Evolutionary conservation across 1,284 basidiomycete species (phyloP).

Genomic region (Irpex rosettiformis): DNA sequence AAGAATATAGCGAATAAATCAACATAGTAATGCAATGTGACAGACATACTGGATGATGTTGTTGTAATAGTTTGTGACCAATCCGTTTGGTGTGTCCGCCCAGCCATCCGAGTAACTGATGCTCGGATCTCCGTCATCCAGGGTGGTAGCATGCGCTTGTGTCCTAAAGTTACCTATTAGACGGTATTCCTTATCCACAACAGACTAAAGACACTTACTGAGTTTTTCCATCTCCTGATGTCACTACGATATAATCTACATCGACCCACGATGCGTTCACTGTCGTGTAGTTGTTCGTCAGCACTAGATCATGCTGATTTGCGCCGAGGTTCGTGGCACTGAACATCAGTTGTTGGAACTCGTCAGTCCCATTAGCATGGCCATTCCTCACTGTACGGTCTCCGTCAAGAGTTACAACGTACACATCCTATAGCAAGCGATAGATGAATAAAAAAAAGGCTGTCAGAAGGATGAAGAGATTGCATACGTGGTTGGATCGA

Average conservation of each 20-base stretch:
- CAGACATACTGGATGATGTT: conserved; percentile 11
- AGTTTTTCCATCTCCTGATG: conserved; percentile 9
- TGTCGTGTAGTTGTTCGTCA: conserved; percentile 8
- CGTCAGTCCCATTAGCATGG: background rate
- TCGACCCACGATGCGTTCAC: conserved; percentile 1
- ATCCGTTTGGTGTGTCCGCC: conserved; percentile 7
- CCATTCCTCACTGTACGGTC: background rate
- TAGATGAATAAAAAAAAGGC: background rate
- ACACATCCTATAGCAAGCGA: conserved; percentile 1
- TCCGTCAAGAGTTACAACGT: conserved; percentile 9
- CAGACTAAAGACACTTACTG: background rate
- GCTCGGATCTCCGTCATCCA: background rate
- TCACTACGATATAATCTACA: conserved; percentile 11
- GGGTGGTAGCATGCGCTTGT: background rate
- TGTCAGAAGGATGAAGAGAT: background rate
- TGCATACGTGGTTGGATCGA: conserved; percentile 12
- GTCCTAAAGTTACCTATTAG: background rate
- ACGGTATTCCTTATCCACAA: background rate
- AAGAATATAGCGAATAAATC: background rate
- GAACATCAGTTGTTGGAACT: conserved; percentile 5
- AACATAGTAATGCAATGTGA: background rate
- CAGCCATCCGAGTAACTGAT: conserved; percentile 6
- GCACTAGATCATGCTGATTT: conserved; percentile 4
- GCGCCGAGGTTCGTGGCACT: background rate
- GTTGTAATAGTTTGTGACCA: conserved; percentile 6